Evolutionary conservation across 176 grass and related monocot genomes (phyloP).

Genomic region (Musa acuminata): DNA sequence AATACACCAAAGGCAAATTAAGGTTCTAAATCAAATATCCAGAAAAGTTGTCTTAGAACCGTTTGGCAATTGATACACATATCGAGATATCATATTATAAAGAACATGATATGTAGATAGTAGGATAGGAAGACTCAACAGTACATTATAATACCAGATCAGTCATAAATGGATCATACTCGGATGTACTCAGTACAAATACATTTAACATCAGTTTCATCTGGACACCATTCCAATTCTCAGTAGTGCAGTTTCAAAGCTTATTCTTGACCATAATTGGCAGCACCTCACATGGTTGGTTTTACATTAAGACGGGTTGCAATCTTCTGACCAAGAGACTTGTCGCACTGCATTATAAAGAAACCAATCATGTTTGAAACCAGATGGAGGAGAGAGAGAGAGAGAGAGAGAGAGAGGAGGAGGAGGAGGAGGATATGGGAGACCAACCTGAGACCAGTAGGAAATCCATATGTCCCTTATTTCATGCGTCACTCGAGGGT

Average conservation of each 20-base stretch:
- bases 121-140: too few relatives aligned
- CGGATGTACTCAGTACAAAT: not conserved
- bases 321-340: slow-evolving; percentile 79
- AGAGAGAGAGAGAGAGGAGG: not conserved
- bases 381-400: not conserved
- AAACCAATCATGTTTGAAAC: not conserved
- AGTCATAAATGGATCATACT: not conserved
- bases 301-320: slow-evolving; percentile 65
- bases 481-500: slow-evolving; percentile 89
- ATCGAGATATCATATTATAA: too few relatives aligned
- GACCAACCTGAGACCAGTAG: slow-evolving; percentile 80
- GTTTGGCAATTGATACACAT: not conserved
- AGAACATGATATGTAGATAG: too few relatives aligned
- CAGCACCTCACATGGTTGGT: slow-evolving; percentile 58
- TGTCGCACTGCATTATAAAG: slow-evolving; percentile 54
- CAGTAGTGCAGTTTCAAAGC: not conserved
- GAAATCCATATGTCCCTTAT: slow-evolving; percentile 85
- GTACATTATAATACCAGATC: too few relatives aligned
- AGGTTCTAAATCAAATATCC: too few relatives aligned
- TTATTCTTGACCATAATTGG: not conserved
- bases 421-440: not conserved
- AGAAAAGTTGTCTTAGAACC: too few relatives aligned
- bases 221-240: not conserved
- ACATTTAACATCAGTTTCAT: not conserved
- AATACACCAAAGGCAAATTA: too few relatives aligned